phyloP scores from a whole-genome alignment of 306 rosid genomes.

The Lathyrus tuberosus region DNA sequence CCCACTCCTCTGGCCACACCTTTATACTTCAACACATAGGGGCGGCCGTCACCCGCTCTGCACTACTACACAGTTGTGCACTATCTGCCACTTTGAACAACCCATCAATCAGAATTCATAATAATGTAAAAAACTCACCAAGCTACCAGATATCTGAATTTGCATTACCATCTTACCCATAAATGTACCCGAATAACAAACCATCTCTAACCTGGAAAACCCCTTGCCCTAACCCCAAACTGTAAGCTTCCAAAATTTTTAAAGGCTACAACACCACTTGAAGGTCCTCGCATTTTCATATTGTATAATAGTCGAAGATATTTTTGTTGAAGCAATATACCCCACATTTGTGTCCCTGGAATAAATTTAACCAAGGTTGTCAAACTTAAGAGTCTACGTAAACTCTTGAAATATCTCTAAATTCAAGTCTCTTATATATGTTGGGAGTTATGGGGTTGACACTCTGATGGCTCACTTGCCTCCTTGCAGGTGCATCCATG shows the following conservation, averaged over 20 bases:
- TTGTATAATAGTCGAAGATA: no score
- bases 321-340: not conserved
- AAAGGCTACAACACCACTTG: not conserved
- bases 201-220: no score
- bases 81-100: not conserved
- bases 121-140: not conserved
- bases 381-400: not conserved
- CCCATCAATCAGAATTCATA: no score
- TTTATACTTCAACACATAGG: not conserved
- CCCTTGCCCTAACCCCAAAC: not conserved
- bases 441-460: not conserved
- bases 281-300: not conserved
- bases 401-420: not conserved
- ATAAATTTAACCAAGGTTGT: not conserved
- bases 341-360: not conserved
- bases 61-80: not conserved
- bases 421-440: no score
- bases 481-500: not conserved
- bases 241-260: not conserved
- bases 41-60: not conserved
- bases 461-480: not conserved
- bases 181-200: no score
- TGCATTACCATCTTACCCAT: not conserved
- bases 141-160: not conserved
- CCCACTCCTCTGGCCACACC: not conserved